Base-by-base conservation (phyloP, 192 early-diverging fungal genomes). In the Coemansia sp. region DNA sequence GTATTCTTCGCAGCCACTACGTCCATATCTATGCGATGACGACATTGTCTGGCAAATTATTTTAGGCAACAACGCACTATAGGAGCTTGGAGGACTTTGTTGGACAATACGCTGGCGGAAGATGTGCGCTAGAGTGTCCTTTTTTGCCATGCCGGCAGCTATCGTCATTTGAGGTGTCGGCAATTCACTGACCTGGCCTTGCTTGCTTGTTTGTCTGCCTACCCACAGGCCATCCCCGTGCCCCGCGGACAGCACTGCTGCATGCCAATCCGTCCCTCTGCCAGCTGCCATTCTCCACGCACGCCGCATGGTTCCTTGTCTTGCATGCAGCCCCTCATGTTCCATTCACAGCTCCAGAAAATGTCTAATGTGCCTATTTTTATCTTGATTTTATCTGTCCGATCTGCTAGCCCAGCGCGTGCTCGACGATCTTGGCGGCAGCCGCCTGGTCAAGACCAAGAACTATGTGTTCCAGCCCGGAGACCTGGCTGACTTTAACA, bases 401-500 rank as follows among this genome's bases (percentile, higher is more conserved):
- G 29, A 18, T 24, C 34, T 8, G 68, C 62, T 85, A 80, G 83
- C 83, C 20, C 79, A 72, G 67, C 78, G 79, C 44, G 83, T 85
- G 58, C 67, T 85, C 29, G 72, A 75, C 22, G 83, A 85, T 38
- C 73, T 85, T 40, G 39, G 70, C 58, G n/a, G 69, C 33, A 85
- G 83, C 71, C 62, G 38, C 16, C 69, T 85, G 55, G 78, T 78
- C 57, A 78, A 80, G 47, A 62, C 76, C 61, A 72, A 65, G 65
- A 70, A 77, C 70, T 85, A 85, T 29, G 49, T 65, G 33, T 85
- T 85, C 68, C 62, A 71, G 65, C 57, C 72, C 31, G 34, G 27
- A n/a, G 83, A 85, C 34, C 70, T 85, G 53, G 72, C 46, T 5
- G 69, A 68, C 60, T 85, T 85, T 43, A 85, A 85, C 75, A 74